Conservation (phyloP, 2,329 filamentous ascomycete genomes). For the Pseudocercospora pini-densiflorae region DNA sequence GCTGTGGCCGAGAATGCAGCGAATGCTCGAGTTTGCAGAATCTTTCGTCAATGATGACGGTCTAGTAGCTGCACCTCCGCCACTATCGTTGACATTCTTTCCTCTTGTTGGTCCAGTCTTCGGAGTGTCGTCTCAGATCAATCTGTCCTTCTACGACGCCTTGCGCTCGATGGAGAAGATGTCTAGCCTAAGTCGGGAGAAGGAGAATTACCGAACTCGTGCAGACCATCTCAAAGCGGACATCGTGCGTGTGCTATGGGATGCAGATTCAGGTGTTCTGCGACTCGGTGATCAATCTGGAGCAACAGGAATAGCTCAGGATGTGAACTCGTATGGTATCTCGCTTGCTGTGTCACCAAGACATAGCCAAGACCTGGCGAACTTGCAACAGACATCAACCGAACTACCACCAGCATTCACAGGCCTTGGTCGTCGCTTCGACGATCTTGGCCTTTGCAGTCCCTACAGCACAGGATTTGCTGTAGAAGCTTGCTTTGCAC, state of each 20-base stretch:
- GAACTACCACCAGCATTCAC: not conserved
- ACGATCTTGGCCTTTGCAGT: conserved; percentile 1
- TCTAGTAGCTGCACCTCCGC: not conserved
- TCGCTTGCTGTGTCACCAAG: not conserved
- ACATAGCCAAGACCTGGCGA: not conserved
- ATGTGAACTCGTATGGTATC: not conserved
- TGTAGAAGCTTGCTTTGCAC: not conserved
- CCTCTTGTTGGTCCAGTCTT: conserved; percentile 1
- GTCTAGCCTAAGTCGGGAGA: not conserved
- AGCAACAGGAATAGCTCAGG: not conserved
- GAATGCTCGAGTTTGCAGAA: not conserved
- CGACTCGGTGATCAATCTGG: not conserved
- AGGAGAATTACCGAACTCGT: not conserved
- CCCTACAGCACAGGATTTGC: conserved; percentile 7
- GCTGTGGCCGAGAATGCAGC: conserved; percentile 3
- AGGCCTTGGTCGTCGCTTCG: not conserved
- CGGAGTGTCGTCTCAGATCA: not conserved
- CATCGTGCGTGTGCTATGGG: not conserved
- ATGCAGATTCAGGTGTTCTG: not conserved
- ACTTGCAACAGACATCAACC: not conserved
- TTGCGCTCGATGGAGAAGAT: not conserved
- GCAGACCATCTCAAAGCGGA: not conserved
- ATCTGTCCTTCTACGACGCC: not conserved
- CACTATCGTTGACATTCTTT: conserved; percentile 2
- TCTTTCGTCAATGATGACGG: not conserved